Evolutionary conservation across 768 basidiomycete species (phyloP), one percentile per base, ranked within the genome.

Genomic region (Boletus eberwhitei): DNA sequence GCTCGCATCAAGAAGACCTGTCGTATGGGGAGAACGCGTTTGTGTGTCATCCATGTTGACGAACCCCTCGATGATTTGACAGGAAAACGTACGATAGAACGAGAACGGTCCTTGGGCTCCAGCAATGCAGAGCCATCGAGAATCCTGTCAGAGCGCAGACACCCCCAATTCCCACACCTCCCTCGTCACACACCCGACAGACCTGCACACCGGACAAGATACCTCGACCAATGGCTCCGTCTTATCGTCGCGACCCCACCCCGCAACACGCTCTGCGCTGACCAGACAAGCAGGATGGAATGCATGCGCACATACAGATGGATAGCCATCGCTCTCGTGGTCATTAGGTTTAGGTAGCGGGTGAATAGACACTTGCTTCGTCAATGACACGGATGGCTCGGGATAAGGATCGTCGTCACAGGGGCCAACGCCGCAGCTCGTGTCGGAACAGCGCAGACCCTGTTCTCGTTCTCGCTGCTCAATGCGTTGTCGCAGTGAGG

Each of bases 261-360:
- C 75, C 13, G 85, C 80, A 16, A 75, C 85, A 56, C 82, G 83
- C 76, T 74, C 88, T 55, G 78, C 84, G 71, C 66, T 79, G 44
- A 92, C 88, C 38, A 92, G 64, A 69, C 90, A 92, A 51, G 81
- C 68, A 9, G 82, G 78, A 63, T 92, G 90, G 77, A 91, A 91
- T 42, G 63, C 72, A 69, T 92, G 90, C 35, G 64, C 55, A 61
- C 90, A 91, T 50, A 81, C 74, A 37, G 60, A 56, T 29, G 51
- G 65, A 32, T 57, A 55, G 0, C 37, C 53, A 38, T 59, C 65
- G 13, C 48, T 51, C 17, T 50, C 59, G 44, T 50, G 61, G 32
- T 70, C 55, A 34, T 35, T 22, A 11, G 24, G 16, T 9, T 16
- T 26, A 46, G 65, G 50, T 11, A 63, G 46, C 4, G 62, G 40